A percentile compares a stretch with the other conserved stretches of the same genome.
Conservation (phyloP, 306 rosid species). For the Erythrophleum fordii region DNA sequence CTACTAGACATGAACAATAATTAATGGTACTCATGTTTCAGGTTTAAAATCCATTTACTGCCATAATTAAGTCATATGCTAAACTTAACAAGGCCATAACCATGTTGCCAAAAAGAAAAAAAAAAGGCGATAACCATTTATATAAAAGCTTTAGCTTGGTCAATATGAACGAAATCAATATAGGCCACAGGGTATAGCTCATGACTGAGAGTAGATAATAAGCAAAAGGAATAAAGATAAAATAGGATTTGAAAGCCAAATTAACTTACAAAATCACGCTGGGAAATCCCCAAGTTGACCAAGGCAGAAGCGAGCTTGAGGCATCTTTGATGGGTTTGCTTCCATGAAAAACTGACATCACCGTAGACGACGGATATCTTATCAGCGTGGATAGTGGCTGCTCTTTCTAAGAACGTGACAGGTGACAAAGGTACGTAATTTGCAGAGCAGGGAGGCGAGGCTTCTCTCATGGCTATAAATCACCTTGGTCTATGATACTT, state of each 20-base stretch:
- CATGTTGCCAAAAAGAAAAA: no score
- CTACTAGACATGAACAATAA: neutral
- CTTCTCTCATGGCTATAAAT: conserved; percentile 8
- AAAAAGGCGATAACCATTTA: no score
- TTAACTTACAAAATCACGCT: conserved; percentile 57
- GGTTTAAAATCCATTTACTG: neutral
- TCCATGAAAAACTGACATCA: conserved; percentile 54
- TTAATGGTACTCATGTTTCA: neutral
- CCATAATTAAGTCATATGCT: no score
- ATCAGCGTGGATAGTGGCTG: conserved; percentile 53
- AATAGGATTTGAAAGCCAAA: neutral
- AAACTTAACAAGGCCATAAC: no score
- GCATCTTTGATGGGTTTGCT: conserved; percentile 63
- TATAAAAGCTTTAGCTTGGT: neutral
- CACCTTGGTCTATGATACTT: neutral
- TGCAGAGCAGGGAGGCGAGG: conserved; percentile 40
- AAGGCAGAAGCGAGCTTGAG: conserved; percentile 64
- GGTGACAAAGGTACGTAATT: conserved; percentile 63
- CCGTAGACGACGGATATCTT: conserved; percentile 53
- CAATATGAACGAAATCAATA: neutral
- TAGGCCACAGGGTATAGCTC: no score
- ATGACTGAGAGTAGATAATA: neutral
- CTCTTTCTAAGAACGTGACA: conserved; percentile 56
- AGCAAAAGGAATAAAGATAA: no score
- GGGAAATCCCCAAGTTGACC: conserved; percentile 58